Evolutionary conservation across 495 filamentous ascomycete species (phyloP).

Genomic region (Lindgomyces ingoldianus): DNA sequence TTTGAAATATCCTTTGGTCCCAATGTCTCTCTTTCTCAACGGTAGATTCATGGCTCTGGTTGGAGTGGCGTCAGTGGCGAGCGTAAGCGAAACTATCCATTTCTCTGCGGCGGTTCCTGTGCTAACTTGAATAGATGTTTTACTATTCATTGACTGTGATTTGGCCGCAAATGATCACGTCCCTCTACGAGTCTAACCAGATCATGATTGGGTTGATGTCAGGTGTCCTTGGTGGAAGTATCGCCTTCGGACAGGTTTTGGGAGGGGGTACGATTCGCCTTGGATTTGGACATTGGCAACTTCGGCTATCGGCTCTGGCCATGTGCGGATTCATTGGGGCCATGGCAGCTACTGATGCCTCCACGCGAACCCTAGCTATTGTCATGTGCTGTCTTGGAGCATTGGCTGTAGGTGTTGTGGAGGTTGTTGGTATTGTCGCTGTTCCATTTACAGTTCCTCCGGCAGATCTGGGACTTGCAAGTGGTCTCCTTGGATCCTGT

Average conservation of each 20-base stretch:
- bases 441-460: slow-evolving; percentile 17
- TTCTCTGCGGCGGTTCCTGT: too few species aligned
- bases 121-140: slow-evolving; percentile 26
- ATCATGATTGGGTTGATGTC: slow-evolving; percentile 20
- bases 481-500: slow-evolving; percentile 13
- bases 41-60: slow-evolving; percentile 17
- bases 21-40: slow-evolving; percentile 21
- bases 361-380: slow-evolving; percentile 15
- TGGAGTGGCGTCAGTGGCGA: slow-evolving; percentile 17
- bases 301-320: background rate
- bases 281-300: slow-evolving; percentile 23
- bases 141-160: slow-evolving; percentile 24
- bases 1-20: slow-evolving; percentile 27
- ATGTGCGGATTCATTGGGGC: slow-evolving; percentile 26
- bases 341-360: slow-evolving; percentile 22
- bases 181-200: slow-evolving; percentile 11
- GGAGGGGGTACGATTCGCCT: slow-evolving; percentile 5
- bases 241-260: slow-evolving; percentile 25
- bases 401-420: slow-evolving; percentile 18
- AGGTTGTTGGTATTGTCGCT: slow-evolving; percentile 14
- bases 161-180: slow-evolving; percentile 28
- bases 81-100: too few species aligned
- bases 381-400: slow-evolving; percentile 6
- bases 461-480: slow-evolving; percentile 16
- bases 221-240: slow-evolving; percentile 4